Evolutionary conservation across 345 rosid species (phyloP), one percentile per base, ranked within the genome.

Genomic region (Stellera chamaejasme): DNA sequence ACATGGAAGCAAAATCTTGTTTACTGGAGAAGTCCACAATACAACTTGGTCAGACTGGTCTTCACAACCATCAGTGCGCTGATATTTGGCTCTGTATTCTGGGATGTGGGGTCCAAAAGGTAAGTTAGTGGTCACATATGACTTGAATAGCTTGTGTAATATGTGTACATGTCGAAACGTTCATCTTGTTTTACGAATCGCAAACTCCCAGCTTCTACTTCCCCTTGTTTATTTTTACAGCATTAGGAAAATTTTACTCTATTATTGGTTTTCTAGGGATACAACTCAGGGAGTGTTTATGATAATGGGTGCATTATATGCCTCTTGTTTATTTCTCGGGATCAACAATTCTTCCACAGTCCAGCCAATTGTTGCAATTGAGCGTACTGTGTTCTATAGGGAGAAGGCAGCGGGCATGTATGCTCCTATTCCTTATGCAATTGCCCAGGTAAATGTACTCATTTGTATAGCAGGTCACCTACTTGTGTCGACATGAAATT

Each of bases 371-470:
- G 84, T 91, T 50, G 77, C 96, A 11, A 83, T 91, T 43, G 98
- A 83, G 69, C 82, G 96, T 72, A 77, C 96, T 1, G 96, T 91
- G 3, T 88, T 91, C 72, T 91, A 88, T 52, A 77, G 98, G 70
- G 98, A 91, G 74, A 85, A 63, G 70, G 96, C 96, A 45, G 96
- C 96, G 5, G 90, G 96, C 70, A 82, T 88, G 92, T 85, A 80
- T 66, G 59, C 88, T 62, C 88, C 98, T 27, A 61, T 78, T 15
- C 56, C 90, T 27, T 88, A 88, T 65, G 98, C 98, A 7, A 65
- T 64, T 36, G 98, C 98, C 39, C 96, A 91, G 79, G 93, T 82
- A 49, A 55, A 27, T 49, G 5, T 56, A 48, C 43, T 12, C 13
- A 11, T 42, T n/a, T 51, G 42, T 53, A 54, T n/a, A 26, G 58